Base-by-base conservation (phyloP, 192 early-diverging fungal species). In the Coemansia sp. region DNA sequence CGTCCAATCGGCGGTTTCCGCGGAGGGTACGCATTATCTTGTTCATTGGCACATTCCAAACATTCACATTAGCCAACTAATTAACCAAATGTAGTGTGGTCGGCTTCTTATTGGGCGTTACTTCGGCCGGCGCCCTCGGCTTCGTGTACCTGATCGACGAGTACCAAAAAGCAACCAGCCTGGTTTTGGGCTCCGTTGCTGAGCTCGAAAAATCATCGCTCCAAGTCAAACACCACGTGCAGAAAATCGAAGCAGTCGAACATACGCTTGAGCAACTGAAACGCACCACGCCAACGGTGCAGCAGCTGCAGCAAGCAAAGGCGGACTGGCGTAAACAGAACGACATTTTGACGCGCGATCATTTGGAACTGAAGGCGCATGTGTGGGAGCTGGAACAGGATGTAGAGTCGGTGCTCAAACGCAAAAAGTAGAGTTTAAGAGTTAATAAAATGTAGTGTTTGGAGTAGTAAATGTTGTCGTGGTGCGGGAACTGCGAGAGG, bases 91-190 rank as follows among this genome's bases (percentile, higher is more conserved):
- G 14, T 81, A 87, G 86, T n/a, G 73, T 90, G 42, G 81, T 93
- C 67, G 91, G 91, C 28, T 93, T 94, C 62, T 73, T 92, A 38
- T 63, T 91, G 4, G 93, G 93, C 21, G 85, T 87, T n/a, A 86
- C 89, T 25, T 68, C 82, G 40, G 85, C 91, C 28, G 89, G 89
- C 11, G 84, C 87, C 17, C 78, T 84, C 23, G 91, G 91, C 25
- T 96, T 93, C 71, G 87, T 90, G 52, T 91, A 90, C 65, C 83
- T 96, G 51, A 81, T 96, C 44, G 91, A 93, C 56, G 91, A 96
- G 70, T 94, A 96, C 73, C 86, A 91, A 50, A 78, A 80, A 42
- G 86, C 90, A 2, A 91, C 92, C 17, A 74, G 72, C 31, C 59
- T 87, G 14, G 72, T 94, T 20, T 78, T 94, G 63, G 72, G 69